Evolutionary conservation across 2,329 filamentous ascomycete genomes (phyloP), one percentile per base, ranked within the genome.

Genomic region (Penicillium freii): DNA sequence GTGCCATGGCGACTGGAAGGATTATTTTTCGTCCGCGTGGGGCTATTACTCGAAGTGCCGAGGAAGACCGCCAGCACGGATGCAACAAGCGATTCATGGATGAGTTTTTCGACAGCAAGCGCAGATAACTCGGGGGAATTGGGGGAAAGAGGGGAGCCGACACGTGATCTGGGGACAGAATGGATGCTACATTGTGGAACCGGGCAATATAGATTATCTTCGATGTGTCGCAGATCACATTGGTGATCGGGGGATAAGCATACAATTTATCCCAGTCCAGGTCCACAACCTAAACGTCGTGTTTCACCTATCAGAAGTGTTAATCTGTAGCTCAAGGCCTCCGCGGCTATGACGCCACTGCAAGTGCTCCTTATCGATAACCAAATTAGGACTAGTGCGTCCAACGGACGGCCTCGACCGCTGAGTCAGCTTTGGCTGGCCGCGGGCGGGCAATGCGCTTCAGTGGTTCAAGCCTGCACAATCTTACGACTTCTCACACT

Each of bases 341-440:
- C 21, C 13, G 19, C 13, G 23, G 23, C n/a, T 27, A 39, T 39
- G 36, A 39, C 36, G 36, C 36, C n/a, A n/a, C n/a, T 4, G n/a
- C 36, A n/a, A 39, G 36, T 5, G 19, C 9, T 21, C 48, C 62
- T 63, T 63, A 65, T 66, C 62, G 59, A 69, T 63, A 59, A 43
- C 61, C 61, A 3, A 53, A 66, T 51, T 5, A 2, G 61, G 60
- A 56, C 50, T 66, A 66, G 62, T 54, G 44, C 25, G 48, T 50
- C 53, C 59, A 52, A 49, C 29, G 54, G 62, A 43, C 29, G 57
- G 63, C 55, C 58, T 60, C 53, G 54, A 56, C 51, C 50, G 67
- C 64, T 72, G 69, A 73, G 51, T 73, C 66, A 72, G 63, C 39
- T 62, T 60, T 61, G 62, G 43, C 21, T 51, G 25, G n/a, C 23